Conservation (phyloP, 768 basidiomycete species). For the Kwoniella sp. region DNA sequence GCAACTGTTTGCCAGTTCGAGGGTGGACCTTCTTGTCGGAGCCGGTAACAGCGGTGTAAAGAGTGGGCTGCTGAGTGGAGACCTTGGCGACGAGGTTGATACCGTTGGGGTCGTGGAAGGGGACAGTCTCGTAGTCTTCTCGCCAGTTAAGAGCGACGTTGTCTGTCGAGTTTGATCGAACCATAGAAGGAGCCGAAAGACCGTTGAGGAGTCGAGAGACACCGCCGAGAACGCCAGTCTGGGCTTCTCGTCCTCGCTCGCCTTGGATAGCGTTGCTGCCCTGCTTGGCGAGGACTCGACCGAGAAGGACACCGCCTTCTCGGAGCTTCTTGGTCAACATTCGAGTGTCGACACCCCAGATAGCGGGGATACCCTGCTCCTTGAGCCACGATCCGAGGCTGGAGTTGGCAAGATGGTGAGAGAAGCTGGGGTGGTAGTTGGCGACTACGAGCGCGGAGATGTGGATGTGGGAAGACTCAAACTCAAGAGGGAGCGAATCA, state of each 20-base stretch:
- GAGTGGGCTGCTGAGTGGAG: conserved; percentile 68
- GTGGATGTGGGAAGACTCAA: conserved; percentile 95
- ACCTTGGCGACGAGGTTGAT: conserved; percentile 89
- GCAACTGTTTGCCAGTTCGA: conserved; percentile 69
- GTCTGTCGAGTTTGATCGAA: conserved; percentile 56
- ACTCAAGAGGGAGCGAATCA: conserved; percentile 62
- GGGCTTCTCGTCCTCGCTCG: conserved; percentile 45
- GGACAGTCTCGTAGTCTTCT: conserved; percentile 77
- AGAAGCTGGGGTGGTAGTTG: conserved; percentile 82
- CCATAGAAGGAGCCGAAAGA: conserved; percentile 35
- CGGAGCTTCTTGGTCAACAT: conserved; percentile 94
- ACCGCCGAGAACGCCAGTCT: conserved; percentile 47
- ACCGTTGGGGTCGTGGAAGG: conserved; percentile 84
- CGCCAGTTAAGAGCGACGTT: conserved; percentile 64
- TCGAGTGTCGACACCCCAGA: conserved; percentile 94
- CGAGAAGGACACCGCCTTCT: conserved; percentile 90
- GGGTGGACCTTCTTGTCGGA: conserved; percentile 68
- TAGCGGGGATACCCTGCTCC: conserved; percentile 89
- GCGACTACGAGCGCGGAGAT: conserved; percentile 87
- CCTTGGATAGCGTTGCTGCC: conserved; percentile 52
- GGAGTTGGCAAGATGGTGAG: conserved; percentile 87
- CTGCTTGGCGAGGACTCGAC: conserved; percentile 72
- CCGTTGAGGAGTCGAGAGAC: conserved; percentile 47
- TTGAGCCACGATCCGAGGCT: conserved; percentile 90
- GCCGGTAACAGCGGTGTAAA: conserved; percentile 65